phyloP scores from a whole-genome alignment of 495 filamentous ascomycete genomes.

The Thermochaetoides thermophila region DNA sequence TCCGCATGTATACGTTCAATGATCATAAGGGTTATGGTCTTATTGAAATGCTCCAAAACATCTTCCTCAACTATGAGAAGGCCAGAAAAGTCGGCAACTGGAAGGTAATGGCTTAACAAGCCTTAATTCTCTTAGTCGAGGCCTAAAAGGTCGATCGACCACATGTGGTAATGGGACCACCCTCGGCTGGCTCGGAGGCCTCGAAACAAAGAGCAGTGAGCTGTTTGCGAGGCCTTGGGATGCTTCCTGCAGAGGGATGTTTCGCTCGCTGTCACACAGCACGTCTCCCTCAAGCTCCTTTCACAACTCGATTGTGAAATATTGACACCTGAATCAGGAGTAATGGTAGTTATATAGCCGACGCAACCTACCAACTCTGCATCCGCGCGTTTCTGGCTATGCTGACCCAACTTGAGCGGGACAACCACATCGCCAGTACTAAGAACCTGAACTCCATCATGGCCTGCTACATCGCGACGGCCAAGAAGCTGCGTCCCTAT shows the following conservation, averaged over 20 bases:
- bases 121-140: too few species aligned
- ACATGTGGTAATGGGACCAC: too few species aligned
- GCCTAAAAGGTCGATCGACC: too few species aligned
- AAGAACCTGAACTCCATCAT: slow-evolving; percentile 20
- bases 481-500: slow-evolving; percentile 1
- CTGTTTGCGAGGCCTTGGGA: slow-evolving; percentile 18
- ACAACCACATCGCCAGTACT: slow-evolving; percentile 12
- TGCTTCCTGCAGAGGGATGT: slow-evolving; percentile 5
- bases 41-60: slow-evolving; percentile 23
- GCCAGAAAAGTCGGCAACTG: slow-evolving; percentile 14
- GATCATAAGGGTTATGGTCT: slow-evolving; percentile 20
- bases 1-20: slow-evolving; percentile 26
- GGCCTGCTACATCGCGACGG: slow-evolving; percentile 18
- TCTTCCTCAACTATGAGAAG: slow-evolving; percentile 24
- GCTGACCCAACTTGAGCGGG: slow-evolving; percentile 20
- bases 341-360: slow-evolving; percentile 14
- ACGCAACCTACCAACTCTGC: slow-evolving; percentile 11
- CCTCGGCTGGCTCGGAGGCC: too few species aligned
- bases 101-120: too few species aligned
- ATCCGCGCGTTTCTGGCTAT: slow-evolving; percentile 24
- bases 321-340: slow-evolving; percentile 3
- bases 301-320: too few species aligned
- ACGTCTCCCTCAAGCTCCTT: background rate
- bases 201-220: slow-evolving; percentile 25
- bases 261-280: slow-evolving; percentile 1